Percentiles rank a stretch among this genome's conserved stretches.
These are phyloP conservation scores for Zygosaccharomyces pseudobailii DNA, from an alignment of 1,139 yeast species.

Conservation along the genomic window DNA sequence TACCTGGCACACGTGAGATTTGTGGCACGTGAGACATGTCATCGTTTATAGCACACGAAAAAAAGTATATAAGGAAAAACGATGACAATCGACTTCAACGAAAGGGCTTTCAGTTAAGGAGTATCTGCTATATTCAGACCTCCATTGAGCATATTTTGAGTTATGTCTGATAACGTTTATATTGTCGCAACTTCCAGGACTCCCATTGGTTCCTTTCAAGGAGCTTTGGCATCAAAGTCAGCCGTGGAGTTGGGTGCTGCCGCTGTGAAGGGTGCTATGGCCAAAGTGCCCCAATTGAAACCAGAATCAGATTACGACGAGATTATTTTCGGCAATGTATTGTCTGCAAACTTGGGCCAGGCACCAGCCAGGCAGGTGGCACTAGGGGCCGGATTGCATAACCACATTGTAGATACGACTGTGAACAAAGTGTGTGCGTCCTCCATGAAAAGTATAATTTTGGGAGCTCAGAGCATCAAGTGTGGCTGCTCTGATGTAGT, in stretches of 20 bases:
- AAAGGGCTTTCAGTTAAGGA: not conserved
- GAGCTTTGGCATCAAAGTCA: slow-evolving; percentile 64
- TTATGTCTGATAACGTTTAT: slow-evolving; percentile 53
- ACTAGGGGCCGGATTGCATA: slow-evolving; percentile 77
- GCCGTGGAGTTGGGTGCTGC: slow-evolving; percentile 86
- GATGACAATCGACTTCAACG: not conserved
- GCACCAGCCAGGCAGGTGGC: slow-evolving; percentile 99
- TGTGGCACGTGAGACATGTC: not conserved
- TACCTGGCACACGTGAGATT: not conserved
- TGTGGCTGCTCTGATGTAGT: slow-evolving; percentile 90
- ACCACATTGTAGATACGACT: slow-evolving; percentile 76
- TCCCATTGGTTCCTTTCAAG: slow-evolving; percentile 92
- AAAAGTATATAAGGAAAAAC: not conserved
- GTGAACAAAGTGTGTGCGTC: slow-evolving; percentile 97
- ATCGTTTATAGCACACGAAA: not conserved
- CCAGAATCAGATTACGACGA: slow-evolving; percentile 75
- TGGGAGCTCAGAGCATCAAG: slow-evolving; percentile 85
- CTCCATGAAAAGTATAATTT: slow-evolving; percentile 85
- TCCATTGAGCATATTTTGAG: not conserved
- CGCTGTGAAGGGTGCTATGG: slow-evolving; percentile 85
- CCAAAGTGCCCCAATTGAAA: slow-evolving; percentile 74
- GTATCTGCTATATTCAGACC: not conserved
- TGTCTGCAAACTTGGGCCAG: slow-evolving; percentile 93
- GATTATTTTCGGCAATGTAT: slow-evolving; percentile 86
- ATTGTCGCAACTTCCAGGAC: slow-evolving; percentile 91